Evolutionary conservation across 2,329 filamentous ascomycete genomes (phyloP), one percentile per base, ranked within the genome.

Genomic region (Samsoniella hepiali): DNA sequence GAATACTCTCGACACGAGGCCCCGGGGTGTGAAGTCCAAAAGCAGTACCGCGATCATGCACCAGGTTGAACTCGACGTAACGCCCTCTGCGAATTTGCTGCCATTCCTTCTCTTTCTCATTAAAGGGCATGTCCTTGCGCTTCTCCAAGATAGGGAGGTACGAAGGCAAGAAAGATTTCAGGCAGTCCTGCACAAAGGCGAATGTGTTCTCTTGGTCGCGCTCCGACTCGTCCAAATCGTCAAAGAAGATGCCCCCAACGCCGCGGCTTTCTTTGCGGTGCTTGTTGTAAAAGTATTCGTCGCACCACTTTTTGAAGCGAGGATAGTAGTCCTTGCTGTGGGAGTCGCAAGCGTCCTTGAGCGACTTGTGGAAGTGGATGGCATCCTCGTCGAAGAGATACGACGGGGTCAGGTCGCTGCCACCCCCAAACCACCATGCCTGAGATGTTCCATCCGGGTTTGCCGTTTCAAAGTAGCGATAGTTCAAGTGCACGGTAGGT

Each of bases 351-450:
- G 90, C 90, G 53, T 92, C 87, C 78, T 97, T 98, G 72, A 99
- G 89, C 2, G 90, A 92, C 75, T 88, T 88, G 82, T 99, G 95
- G 84, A 99, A 99, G 77, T 97, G 94, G 64, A 96, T 91, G 44
- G 91, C 94, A 75, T 99, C 95, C 75, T 99, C 95, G 70, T 97
- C 94, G 77, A 97, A 98, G 38, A 99, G 85, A 74, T 98, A 99
- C 45, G 85, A 88, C 0, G 95, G 95, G 13, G 95, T 99, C 69
- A 99, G 78, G 76, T 99, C 95, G 60, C 91, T 93, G 63, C 95
- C 95, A 58, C 95, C 95, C 67, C 95, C 95, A 72, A 97, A 99
- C 95, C 95, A 99, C 94, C 95, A 99, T 8, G 93, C 90, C 67
- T 94, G 92, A 59, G 83, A 88, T 68, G 83, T 90, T 50, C 91